Conservation (phyloP, 768 basidiomycete genomes). For the Boletus edulis region DNA sequence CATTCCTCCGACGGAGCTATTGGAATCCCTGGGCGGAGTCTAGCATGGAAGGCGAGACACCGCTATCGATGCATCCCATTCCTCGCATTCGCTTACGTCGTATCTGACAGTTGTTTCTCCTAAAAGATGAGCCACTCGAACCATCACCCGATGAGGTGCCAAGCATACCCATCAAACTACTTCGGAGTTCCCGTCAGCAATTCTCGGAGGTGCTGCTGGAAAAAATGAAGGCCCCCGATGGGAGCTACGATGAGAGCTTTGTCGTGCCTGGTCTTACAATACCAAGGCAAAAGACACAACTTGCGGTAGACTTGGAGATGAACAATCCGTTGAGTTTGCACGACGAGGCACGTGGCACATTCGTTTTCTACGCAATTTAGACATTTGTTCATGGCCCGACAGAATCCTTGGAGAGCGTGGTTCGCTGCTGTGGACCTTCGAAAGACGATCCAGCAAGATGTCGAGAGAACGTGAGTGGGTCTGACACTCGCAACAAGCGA, state of each 20-base stretch:
- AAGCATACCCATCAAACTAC: conserved; percentile 36
- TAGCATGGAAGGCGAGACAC: conserved; percentile 75
- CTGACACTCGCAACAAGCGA: conserved; percentile 1
- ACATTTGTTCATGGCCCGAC: not conserved
- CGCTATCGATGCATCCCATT: conserved; percentile 8
- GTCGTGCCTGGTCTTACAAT: conserved; percentile 48
- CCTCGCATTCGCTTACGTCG: conserved; percentile 20
- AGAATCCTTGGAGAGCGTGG: conserved; percentile 97
- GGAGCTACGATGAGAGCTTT: conserved; percentile 72
- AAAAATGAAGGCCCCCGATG: conserved; percentile 83
- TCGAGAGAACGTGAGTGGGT: conserved; percentile 82
- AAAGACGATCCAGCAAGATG: conserved; percentile 89
- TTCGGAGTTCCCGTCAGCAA: conserved; percentile 50
- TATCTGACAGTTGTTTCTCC: conserved; percentile 60
- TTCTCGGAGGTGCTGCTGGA: conserved; percentile 61
- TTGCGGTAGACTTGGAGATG: conserved; percentile 51
- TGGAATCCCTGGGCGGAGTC: conserved; percentile 69
- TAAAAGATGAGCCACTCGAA: conserved; percentile 63
- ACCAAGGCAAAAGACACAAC: conserved; percentile 30
- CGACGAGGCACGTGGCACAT: conserved; percentile 50
- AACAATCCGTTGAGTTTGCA: conserved; percentile 85
- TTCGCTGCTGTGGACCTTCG: conserved; percentile 87
- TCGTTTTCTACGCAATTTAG: not conserved
- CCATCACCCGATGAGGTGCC: conserved; percentile 39
- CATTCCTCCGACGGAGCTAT: conserved; percentile 37